Base-by-base conservation (phyloP, 1,284 basidiomycete genomes). In the Microbotryum violaceum region DNA sequence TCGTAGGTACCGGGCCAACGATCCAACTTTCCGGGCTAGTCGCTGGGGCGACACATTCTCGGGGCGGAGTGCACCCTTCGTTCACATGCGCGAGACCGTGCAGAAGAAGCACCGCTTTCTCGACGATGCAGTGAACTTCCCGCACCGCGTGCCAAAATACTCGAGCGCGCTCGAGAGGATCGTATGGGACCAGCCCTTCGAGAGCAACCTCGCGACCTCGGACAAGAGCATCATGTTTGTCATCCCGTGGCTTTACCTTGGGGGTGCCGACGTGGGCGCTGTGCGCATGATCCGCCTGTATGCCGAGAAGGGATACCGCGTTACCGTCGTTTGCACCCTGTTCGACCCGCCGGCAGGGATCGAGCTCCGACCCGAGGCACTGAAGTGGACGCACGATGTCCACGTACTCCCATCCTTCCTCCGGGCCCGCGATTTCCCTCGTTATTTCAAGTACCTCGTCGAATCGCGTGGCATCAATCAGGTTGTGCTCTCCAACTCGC, bases 321-420 rank as follows among this genome's bases (percentile, higher is more conserved):
- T 68, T 20, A 64, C 68, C 10, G 60, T 70, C 49, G 48, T 66
- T 45, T 63, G 62, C 53, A 70, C 68, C 14, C 68, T 70, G 23
- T 64, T 46, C 52, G 55, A 64, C 18, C 37, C 53, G 8, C 68
- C 66, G 21, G 64, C 65, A 16, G 64, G 68, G 4, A 47, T 70
- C 42, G 64, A 66, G 45, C 64, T 70, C 21, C 60, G 62, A 4
- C 68, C 68, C 2, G 49, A 61, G 27, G 52, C 63, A 23, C 62
- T 70, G 46, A 60, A 70, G 48, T 70, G 45, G 64, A 70, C 68
- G 16, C 68, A 70, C 54, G 68, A 70, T 60, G 56, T 68, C 0
- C 66, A 67, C 56, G 53, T 67, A 31, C 42, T 69, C 4, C 68
- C 68, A 10, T 51, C 58, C 2, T 67, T 65, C 57, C 61, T 69